phyloP scores from a whole-genome alignment of 1,284 basidiomycete genomes.

The Fomitopsis betulina region DNA sequence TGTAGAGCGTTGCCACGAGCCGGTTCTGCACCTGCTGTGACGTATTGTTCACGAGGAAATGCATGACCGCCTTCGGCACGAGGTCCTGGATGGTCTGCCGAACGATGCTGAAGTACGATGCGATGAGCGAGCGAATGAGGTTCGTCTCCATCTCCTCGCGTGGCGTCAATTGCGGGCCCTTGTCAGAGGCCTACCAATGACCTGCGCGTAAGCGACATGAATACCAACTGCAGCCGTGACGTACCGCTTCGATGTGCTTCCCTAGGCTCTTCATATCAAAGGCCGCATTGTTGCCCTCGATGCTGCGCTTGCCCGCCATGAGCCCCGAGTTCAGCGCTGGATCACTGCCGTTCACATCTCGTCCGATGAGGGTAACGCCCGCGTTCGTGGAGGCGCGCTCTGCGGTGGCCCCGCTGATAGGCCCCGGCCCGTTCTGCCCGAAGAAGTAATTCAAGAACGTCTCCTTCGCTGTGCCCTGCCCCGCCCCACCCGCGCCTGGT shows the following conservation, averaged over 20 bases:
- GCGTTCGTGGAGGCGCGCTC: conserved; percentile 27
- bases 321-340: conserved; percentile 48
- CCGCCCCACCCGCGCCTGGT: conserved; percentile 9
- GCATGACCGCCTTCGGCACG: conserved; percentile 96
- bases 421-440: conserved; percentile 75
- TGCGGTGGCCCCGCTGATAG: conserved; percentile 47
- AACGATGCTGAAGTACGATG: conserved; percentile 94
- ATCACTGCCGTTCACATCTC: conserved; percentile 56
- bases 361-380: conserved; percentile 32
- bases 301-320: conserved; percentile 57
- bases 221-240: conserved; percentile 27
- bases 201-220: neutral
- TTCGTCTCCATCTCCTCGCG: conserved; percentile 96
- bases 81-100: conserved; percentile 97
- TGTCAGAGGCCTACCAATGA: conserved; percentile 42
- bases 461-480: conserved; percentile 59
- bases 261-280: conserved; percentile 99
- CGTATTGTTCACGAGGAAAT: conserved; percentile 94
- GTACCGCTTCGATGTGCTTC: conserved; percentile 90
- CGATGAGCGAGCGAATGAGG: conserved; percentile 91
- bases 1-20: conserved; percentile 90
- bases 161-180: conserved; percentile 52
- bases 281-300: conserved; percentile 81
- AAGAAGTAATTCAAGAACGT: conserved; percentile 97
- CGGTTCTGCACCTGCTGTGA: conserved; percentile 95